Conservation (phyloP, 2,329 filamentous ascomycete species). For the Aureobasidium sp. region DNA sequence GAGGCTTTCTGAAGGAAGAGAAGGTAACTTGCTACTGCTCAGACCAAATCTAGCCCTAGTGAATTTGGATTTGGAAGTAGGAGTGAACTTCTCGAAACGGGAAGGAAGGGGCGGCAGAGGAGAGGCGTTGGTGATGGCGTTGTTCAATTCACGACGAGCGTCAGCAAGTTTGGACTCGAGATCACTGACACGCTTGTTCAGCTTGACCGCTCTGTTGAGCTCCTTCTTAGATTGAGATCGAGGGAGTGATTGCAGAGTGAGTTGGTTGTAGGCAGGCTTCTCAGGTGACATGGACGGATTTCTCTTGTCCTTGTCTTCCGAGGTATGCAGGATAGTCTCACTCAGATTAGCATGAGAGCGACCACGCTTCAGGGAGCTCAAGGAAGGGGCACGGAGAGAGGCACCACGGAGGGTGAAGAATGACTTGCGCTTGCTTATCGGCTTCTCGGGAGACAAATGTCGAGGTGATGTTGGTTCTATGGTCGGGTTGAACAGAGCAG, state of each 20-base stretch:
- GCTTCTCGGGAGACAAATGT: conserved; percentile 3
- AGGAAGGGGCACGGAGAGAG: conserved; percentile 23
- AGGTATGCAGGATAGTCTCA: conserved; percentile 13
- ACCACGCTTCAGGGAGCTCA: conserved; percentile 27
- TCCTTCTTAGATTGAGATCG: conserved; percentile 48
- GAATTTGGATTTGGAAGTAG: conserved; percentile 22
- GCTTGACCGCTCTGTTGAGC: conserved; percentile 47
- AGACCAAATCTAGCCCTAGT: conserved; percentile 28
- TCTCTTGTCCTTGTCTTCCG: conserved; percentile 18
- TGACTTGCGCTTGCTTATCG: conserved; percentile 6
- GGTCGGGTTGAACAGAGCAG: neutral
- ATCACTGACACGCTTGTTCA: conserved; percentile 53
- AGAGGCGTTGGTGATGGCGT: conserved; percentile 37
- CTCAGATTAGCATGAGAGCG: conserved; percentile 26
- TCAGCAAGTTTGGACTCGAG: conserved; percentile 50
- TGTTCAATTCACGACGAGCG: conserved; percentile 46
- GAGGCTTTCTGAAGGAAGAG: conserved; percentile 32
- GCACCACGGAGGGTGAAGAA: conserved; percentile 16
- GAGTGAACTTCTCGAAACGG: conserved; percentile 30
- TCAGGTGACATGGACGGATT: conserved; percentile 22
- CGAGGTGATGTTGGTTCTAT: neutral
- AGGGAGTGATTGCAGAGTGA: conserved; percentile 27
- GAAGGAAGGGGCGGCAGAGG: conserved; percentile 31
- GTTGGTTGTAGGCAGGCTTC: conserved; percentile 18
- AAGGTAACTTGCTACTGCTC: conserved; percentile 27